phyloP scores from a whole-genome alignment of 2,329 filamentous ascomycete species.

The Aspergillus sp. region DNA sequence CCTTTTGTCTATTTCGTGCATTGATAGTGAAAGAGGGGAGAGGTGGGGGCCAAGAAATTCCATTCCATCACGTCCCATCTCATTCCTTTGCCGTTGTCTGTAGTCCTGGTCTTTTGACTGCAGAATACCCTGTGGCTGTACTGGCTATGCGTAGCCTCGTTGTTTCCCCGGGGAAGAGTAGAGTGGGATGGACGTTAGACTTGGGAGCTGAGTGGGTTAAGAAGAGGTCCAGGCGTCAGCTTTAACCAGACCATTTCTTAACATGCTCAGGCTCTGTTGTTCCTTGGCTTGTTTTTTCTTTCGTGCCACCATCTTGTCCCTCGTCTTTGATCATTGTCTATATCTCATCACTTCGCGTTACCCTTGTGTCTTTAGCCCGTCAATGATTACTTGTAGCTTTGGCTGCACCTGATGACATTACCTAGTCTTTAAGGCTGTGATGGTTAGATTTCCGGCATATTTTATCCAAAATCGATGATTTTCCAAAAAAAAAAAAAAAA shows the following conservation, averaged over 20 bases:
- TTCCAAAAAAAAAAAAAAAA: neutral
- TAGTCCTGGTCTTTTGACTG: conserved; percentile 28
- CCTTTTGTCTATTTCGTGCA: conserved; percentile 26
- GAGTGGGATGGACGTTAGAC: conserved; percentile 3
- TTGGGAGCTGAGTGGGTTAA: neutral
- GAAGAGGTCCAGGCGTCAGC: neutral
- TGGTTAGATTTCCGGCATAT: neutral
- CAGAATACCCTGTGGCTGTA: conserved; percentile 16
- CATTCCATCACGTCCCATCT: conserved; percentile 21
- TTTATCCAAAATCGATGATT: neutral
- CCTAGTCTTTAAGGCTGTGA: neutral
- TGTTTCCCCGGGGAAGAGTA: conserved; percentile 6
- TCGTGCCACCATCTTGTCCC: neutral
- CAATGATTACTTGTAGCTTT: conserved; percentile 12
- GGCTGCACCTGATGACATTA: conserved; percentile 1
- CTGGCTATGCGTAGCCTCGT: conserved; percentile 13
- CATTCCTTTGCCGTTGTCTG: conserved; percentile 24
- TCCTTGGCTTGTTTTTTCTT: neutral
- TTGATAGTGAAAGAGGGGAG: conserved; percentile 30
- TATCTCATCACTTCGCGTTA: conserved; percentile 5
- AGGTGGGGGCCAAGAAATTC: conserved; percentile 20
- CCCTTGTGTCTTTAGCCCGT: conserved; percentile 6
- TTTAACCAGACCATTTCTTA: neutral
- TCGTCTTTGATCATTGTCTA: conserved; percentile 4
- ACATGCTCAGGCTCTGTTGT: neutral